Evolutionary conservation across 495 filamentous ascomycete species (phyloP).

Genomic region (Penicillium odoratum): DNA sequence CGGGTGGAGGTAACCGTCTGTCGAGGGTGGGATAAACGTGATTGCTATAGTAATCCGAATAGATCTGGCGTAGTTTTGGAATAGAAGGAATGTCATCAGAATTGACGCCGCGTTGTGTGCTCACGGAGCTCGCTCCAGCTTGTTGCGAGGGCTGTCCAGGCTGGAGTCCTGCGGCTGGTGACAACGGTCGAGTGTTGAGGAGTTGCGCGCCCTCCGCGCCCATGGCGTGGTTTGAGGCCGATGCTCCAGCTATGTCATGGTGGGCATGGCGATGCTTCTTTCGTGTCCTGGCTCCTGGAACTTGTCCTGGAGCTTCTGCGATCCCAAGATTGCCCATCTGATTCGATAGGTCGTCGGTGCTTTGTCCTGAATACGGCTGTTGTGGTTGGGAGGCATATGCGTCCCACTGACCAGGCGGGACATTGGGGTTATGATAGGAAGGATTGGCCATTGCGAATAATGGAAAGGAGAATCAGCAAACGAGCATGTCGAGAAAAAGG

Average conservation of each 20-base stretch:
- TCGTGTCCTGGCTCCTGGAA: constrained; percentile 55
- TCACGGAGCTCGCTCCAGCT: constrained; percentile 44
- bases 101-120: constrained; percentile 76
- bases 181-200: constrained; percentile 61
- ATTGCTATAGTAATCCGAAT: constrained; percentile 78
- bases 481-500: constrained; percentile 16
- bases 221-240: constrained; percentile 48
- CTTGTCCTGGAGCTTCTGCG: constrained; percentile 51
- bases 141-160: constrained; percentile 49
- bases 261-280: constrained; percentile 96
- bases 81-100: constrained; percentile 94
- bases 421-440: constrained; percentile 62
- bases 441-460: constrained; percentile 68
- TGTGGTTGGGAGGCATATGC: constrained; percentile 43
- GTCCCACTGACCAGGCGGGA: constrained; percentile 41
- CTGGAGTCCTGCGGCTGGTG: constrained; percentile 39
- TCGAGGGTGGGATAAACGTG: constrained; percentile 95
- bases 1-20: constrained; percentile 84
- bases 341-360: constrained; percentile 35
- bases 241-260: constrained; percentile 66
- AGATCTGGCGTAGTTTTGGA: constrained; percentile 76
- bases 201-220: constrained; percentile 56
- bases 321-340: constrained; percentile 86
- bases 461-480: constrained; percentile 16
- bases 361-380: constrained; percentile 26